Conservation (phyloP, 441 rosid species). For the Pelargonium cotyledonis region DNA sequence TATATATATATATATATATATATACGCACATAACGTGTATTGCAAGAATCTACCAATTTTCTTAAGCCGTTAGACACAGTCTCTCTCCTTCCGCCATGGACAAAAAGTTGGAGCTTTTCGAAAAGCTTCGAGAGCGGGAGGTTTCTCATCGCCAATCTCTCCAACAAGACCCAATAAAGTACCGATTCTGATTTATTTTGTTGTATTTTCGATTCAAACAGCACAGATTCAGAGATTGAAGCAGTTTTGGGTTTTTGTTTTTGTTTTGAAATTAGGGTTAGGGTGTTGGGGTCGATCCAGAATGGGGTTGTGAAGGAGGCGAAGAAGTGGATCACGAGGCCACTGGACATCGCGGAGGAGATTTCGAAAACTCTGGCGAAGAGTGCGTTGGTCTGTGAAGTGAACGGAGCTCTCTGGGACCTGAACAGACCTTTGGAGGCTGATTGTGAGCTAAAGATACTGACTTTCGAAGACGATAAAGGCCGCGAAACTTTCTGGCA, state of each 20-base stretch:
- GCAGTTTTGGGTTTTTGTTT: neutral
- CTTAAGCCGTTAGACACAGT: too few species aligned
- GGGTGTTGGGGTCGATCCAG: conserved; percentile 27
- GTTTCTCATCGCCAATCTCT: conserved; percentile 46
- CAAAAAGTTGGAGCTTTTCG: conserved; percentile 32
- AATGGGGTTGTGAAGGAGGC: conserved; percentile 77
- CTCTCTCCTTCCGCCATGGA: too few species aligned
- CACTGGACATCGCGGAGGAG: conserved; percentile 58
- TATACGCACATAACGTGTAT: too few species aligned
- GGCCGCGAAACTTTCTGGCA: conserved; percentile 98
- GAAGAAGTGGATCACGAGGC: conserved; percentile 68
- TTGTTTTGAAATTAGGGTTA: conserved; percentile 35
- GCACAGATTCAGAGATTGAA: too few species aligned
- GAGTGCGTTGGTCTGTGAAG: conserved; percentile 74
- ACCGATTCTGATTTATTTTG: conserved; percentile 9
- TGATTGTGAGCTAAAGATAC: conserved; percentile 68
- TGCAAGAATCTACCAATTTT: too few species aligned
- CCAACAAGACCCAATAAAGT: conserved; percentile 73
- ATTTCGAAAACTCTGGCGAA: conserved; percentile 62
- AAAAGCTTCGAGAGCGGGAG: conserved; percentile 57
- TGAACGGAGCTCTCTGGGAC: conserved; percentile 74
- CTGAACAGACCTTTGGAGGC: conserved; percentile 72
- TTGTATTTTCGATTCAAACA: neutral
- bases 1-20: too few species aligned
- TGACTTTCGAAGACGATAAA: conserved; percentile 65